Base-by-base conservation (phyloP, 1,139 yeast genomes). In the Lodderomyces metapsilosis region DNA sequence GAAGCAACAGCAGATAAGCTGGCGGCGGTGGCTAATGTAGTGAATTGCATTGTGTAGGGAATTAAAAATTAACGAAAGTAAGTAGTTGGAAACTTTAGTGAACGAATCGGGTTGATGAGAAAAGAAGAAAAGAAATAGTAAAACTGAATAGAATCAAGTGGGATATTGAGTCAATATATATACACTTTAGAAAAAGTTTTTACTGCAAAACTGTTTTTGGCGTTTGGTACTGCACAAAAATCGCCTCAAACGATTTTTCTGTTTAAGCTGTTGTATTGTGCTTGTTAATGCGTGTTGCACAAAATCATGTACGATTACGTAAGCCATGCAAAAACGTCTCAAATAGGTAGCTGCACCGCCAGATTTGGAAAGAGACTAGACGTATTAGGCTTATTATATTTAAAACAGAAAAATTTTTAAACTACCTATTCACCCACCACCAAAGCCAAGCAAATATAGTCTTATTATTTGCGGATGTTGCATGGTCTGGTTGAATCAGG, bases 21-120 rank as follows among this genome's bases (percentile, higher is more conserved):
- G 44, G 68, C 64, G 49, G 67, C 59, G 49, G 62, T 53, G 51
- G 61, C 55, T 58, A 64, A 57, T 48, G 63, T 64, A 52, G 69
- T 58, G 63, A 66, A 66, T 61, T 67, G 70, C 74, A 68, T 68
- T 52, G 31, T 45, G 22, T 17, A 23, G 28, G 12, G n/a, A n/a
- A 17, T n/a, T 24, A 47, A 47, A 42, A 20, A 16, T 40, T 36
- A 41, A 38, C 25, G 41, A 38, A 35, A 24, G 44, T 34, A 36
- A 22, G 18, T 7, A 38, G 37, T 34, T 41, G 35, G 37, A n/a
- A 5, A 31, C 15, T 21, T 9, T 10, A 5, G 21, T 15, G 34
- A 32, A 15, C 32, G 15, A 28, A 28, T 28, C 20, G 13, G 9
- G 32, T 33, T 21, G 36, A 22, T 12, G 17, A 41, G 30, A 17